Evolutionary conservation across 225 moss, liverwort and hornwort species (phyloP).

Genomic region (Thuidium tamariscinum): DNA sequence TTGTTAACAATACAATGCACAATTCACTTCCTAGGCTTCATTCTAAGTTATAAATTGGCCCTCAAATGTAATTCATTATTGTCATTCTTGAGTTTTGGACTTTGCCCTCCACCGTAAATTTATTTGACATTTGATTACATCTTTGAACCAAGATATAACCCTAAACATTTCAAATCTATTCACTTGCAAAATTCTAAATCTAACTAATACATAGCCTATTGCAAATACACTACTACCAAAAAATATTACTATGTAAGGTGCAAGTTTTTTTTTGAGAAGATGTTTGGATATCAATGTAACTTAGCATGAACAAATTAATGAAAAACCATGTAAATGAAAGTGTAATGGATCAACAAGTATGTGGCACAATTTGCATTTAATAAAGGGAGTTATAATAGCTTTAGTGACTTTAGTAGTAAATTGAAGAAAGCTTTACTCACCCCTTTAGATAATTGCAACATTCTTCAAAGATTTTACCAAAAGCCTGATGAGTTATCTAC

Average conservation of each 20-base stretch:
- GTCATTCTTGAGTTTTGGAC: rapidly evolving
- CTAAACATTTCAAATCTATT: no score
- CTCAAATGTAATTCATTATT: rapidly evolving
- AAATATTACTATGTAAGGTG: rapidly evolving
- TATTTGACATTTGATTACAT: rapidly evolving
- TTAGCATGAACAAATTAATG: neutral
- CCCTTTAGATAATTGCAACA: no score
- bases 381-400: neutral
- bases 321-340: neutral
- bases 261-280: neutral
- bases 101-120: rapidly evolving
- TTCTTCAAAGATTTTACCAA: no score
- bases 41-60: neutral
- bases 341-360: rapidly evolving
- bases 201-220: neutral
- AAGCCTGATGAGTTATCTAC: no score
- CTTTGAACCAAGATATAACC: neutral
- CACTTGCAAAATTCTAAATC: neutral
- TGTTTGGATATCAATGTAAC: neutral
- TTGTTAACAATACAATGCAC: neutral
- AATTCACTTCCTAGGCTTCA: neutral
- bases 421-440: neutral
- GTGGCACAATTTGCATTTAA: neutral
- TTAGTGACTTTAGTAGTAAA: rapidly evolving
- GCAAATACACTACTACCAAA: neutral